Base-by-base conservation (phyloP, 1,284 basidiomycete genomes). In the Porogramme epimiltina region DNA sequence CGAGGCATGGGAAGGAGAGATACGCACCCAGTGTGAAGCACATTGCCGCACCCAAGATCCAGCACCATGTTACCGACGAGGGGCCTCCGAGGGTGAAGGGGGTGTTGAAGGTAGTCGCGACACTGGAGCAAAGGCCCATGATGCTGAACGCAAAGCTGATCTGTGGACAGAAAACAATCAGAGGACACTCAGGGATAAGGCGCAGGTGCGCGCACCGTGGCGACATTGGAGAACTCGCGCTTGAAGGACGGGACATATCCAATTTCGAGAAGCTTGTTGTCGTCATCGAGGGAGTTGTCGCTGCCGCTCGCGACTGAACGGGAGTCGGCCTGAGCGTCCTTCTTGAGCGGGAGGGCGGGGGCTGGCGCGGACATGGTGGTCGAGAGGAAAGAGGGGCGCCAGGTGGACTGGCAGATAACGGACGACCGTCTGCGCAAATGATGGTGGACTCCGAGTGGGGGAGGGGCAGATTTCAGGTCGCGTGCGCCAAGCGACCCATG, bases 81-180 rank as follows among this genome's bases (percentile, higher is more conserved):
- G 91, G 91, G 2, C 91, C 91, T 4, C 89, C 91, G 2, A 86
- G 76, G 15, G 82, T 71, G 36, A 93, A 71, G 0, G 91, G 91
- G 0, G 88, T 90, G 60, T 91, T 88, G 74, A 93, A 89, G 0
- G 91, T 92, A 23, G 84, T 91, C 1, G 90, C 82, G 38, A 93
- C 81, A 58, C 86, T 89, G 3, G 89, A 90, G 68, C 88, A 91
- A 22, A 92, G 73, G 26, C 89, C 88, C 86, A 89, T 89, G 60
- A 89, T 89, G 60, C 84, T 85, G 71, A 89, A 89, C 16, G 87
- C 87, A 64, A 89, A 89, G 62, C 84, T 86, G 55, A 89, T 89
- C 80, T 88, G 57, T 40, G 43, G 45, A 55, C 26, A 52, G 40
- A 25, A 3, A 9, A 0, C 20, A 19, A 28, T 37, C 26, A 37